phyloP scores from a whole-genome alignment of 1,284 basidiomycete genomes.

The Cryptococcus floricola region DNA sequence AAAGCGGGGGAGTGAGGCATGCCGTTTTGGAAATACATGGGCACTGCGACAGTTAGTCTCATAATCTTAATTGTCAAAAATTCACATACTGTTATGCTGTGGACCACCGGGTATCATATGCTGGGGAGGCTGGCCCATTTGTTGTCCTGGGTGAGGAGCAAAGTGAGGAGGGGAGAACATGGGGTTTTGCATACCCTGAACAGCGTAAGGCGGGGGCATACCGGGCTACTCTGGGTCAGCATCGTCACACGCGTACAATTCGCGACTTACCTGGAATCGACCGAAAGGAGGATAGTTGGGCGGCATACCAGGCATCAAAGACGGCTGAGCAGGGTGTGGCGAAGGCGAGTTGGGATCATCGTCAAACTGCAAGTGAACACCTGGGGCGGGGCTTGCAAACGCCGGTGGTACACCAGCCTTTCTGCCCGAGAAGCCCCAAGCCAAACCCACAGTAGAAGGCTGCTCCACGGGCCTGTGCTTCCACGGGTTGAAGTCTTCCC shows the following conservation, averaged over 20 bases:
- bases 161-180: conserved; percentile 41
- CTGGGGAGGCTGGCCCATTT: conserved; percentile 18
- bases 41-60: conserved; percentile 18
- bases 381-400: conserved; percentile 49
- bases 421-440: conserved; percentile 86
- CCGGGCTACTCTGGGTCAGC: conserved; percentile 18
- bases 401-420: conserved; percentile 65
- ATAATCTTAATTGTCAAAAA: background rate
- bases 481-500: conserved; percentile 90
- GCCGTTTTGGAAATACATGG: conserved; percentile 32
- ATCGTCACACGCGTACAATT: background rate
- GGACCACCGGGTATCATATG: conserved; percentile 28
- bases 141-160: conserved; percentile 26
- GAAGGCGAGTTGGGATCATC: conserved; percentile 19
- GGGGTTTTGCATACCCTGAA: conserved; percentile 24
- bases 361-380: conserved; percentile 15
- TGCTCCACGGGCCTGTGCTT: conserved; percentile 76
- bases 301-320: conserved; percentile 29
- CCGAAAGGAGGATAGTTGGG: conserved; percentile 34
- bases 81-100: conserved; percentile 31
- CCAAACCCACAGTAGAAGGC: conserved; percentile 62
- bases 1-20: conserved; percentile 25
- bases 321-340: conserved; percentile 19
- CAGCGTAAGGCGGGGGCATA: conserved; percentile 25
- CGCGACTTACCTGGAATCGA: conserved; percentile 28